phyloP scores from a whole-genome alignment of 768 basidiomycete species.

The Leucocoprinus sp. region DNA sequence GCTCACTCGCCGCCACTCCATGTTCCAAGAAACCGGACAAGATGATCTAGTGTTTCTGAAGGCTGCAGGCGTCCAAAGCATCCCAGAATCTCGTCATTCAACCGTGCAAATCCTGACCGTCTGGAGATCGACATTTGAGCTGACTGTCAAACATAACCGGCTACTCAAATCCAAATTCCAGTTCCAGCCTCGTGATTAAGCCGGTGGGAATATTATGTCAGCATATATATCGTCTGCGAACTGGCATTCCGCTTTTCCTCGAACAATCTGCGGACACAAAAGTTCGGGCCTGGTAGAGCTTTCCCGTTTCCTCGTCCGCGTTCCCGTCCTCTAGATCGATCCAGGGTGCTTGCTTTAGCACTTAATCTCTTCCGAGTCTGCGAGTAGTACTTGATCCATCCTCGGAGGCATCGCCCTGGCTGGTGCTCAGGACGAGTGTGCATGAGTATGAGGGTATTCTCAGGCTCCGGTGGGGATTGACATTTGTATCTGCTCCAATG shows the following conservation, averaged over 20 bases:
- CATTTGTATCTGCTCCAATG: conserved; percentile 4
- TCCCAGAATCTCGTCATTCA: conserved; percentile 62
- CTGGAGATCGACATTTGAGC: conserved; percentile 53
- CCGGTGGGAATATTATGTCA: conserved; percentile 40
- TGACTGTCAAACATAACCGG: no score
- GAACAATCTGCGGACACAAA: conserved; percentile 87
- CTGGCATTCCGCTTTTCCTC: conserved; percentile 11
- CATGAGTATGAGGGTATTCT: conserved; percentile 22
- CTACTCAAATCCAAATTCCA: not conserved
- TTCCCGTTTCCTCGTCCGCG: conserved; percentile 87
- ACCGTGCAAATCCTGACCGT: conserved; percentile 35
- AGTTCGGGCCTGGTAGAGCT: conserved; percentile 87
- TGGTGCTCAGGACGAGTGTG: conserved; percentile 58
- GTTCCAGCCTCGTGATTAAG: conserved; percentile 17
- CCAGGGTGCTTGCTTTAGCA: conserved; percentile 22
- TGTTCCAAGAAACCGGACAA: conserved; percentile 69
- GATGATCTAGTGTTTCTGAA: conserved; percentile 61
- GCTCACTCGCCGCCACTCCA: conserved; percentile 87
- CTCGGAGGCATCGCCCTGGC: conserved; percentile 61
- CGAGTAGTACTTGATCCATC: conserved; percentile 33
- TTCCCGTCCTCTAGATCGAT: conserved; percentile 81
- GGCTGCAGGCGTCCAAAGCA: conserved; percentile 49
- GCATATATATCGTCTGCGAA: conserved; percentile 23
- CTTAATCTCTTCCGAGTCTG: not conserved
- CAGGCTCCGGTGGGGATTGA: conserved; percentile 25